Evolutionary conservation across 495 filamentous ascomycete species (phyloP), one percentile per base, ranked within the genome.

Genomic region (Rusavskia elegans): DNA sequence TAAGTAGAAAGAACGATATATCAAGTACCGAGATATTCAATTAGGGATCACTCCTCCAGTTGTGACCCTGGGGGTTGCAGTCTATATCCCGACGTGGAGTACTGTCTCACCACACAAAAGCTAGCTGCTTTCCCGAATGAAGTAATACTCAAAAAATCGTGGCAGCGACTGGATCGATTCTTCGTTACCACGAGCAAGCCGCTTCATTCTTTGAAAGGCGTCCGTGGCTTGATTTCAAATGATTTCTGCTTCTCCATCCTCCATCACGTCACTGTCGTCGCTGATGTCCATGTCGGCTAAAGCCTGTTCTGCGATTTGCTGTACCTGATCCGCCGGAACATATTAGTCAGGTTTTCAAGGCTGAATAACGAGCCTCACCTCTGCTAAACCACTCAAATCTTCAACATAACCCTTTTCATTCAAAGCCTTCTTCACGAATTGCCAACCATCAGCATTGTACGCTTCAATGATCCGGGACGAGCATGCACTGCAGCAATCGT

Each of bases 401-500:
- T 89, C 86, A 0, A 98, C 85, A 63, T 85, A 96, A 3, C 89
- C 83, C 49, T 77, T 79, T 63, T 93, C 85, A 57, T 85, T 81
- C 7, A 97, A 68, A 25, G 89, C 92, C 59, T 71, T 80, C 70
- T 84, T 84, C 37, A 98, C 84, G 66, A 98, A 97, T 4, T 79
- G 77, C 88, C 89, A 98, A 0, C 84, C 86, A 41, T 83, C 75
- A 25, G 71, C 65, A 53, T 74, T 71, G 60, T 95, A 98, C 11
- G 79, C 81, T 30, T 72, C 67, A 16, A 87, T 62, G 20, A 98
- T 77, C 38, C 75, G 82, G 29, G 80, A 76, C 53, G 87, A 93
- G 64, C 92, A 98, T 19, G 89, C 92, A 53, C 87, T 92, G 63
- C 92, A 98, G 66, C 81, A 89, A 51, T 88, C 79, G 61, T 95